phyloP scores from a whole-genome alignment of 441 rosid species.

The Adansonia grandidieri region DNA sequence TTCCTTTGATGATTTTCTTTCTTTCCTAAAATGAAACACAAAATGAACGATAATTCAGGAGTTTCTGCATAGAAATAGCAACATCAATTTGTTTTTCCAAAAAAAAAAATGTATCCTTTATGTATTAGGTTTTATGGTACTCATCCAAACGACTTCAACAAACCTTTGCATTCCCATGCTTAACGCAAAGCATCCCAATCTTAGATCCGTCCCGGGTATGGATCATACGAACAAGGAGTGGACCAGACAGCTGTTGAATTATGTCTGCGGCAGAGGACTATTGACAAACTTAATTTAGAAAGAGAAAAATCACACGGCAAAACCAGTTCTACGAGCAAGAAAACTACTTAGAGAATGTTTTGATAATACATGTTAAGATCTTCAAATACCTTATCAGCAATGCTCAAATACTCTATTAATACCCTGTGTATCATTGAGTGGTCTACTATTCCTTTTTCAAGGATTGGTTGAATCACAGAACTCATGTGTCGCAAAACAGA shows the following conservation, averaged over 20 bases:
- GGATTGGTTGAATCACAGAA: conserved; percentile 79
- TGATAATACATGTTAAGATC: conserved; percentile 1
- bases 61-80: not conserved
- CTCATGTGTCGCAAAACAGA: conserved; percentile 76
- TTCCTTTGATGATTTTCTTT: conserved; percentile 84
- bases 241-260: conserved; percentile 75
- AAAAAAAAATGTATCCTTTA: not conserved
- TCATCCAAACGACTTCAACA: conserved; percentile 23
- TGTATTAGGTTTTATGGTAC: conserved; percentile 5
- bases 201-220: conserved; percentile 95
- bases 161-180: conserved; percentile 97
- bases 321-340: not conserved
- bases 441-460: conserved; percentile 93
- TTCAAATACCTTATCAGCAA: conserved; percentile 75
- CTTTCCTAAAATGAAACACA: conserved; percentile 63
- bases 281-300: conserved; percentile 35
- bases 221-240: conserved; percentile 87
- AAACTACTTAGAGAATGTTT: conserved; percentile 6
- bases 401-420: conserved; percentile 72
- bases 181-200: conserved; percentile 80
- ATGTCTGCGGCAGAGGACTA: conserved; percentile 83
- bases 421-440: conserved; percentile 82
- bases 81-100: not conserved
- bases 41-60: not conserved
- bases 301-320: conserved; percentile 9